Evolutionary conservation across 495 filamentous ascomycete species (phyloP), one percentile per base, ranked within the genome.

Genomic region (Lophiostoma macrostomum): DNA sequence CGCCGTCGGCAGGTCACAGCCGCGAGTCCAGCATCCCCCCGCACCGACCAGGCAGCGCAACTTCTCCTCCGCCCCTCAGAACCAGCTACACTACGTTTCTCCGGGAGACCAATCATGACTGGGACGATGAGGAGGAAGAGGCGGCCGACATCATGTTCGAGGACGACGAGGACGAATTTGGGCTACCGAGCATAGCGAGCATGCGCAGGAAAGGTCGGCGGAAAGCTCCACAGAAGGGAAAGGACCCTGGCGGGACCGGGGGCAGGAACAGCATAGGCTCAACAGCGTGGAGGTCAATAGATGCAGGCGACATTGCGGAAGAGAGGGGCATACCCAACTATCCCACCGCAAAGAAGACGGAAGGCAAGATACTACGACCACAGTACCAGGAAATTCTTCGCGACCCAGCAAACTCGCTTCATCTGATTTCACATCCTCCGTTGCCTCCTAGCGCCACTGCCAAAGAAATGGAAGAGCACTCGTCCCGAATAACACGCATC

Each of bases 321-420:
- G 89, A 94, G 73, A 78, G 90, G 49, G 86, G 86, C n/a, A 73
- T 85, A n/a, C 84, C 90, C 7, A 80, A 80, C 50, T 98, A 97
- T 67, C 93, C 93, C 5, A 83, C 81, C 51, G 79, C 91, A 7
- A 90, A 90, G 63, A 91, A 88, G 67, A 82, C 74, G 53, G 91
- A 96, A 64, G 91, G 86, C 6, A 97, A 98, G 70, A 96, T 96
- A 32, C 75, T 98, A 13, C 83, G 94, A 30, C 93, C 94, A 38
- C 93, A 98, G 68, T 97, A 96, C 63, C 96, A 97, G 69, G 94
- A 96, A 37, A 90, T 98, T 4, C 69, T 98, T 11, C 84, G 84
- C 73, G 93, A 98, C 74, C 93, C 93, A 27, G 94, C 89, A 39
- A 97, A 98, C 66, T 88, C 90, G 19, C 74, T 98, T 29, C 91